Base-by-base conservation (phyloP, 2,329 filamentous ascomycete species). In the Fusarium sp. region DNA sequence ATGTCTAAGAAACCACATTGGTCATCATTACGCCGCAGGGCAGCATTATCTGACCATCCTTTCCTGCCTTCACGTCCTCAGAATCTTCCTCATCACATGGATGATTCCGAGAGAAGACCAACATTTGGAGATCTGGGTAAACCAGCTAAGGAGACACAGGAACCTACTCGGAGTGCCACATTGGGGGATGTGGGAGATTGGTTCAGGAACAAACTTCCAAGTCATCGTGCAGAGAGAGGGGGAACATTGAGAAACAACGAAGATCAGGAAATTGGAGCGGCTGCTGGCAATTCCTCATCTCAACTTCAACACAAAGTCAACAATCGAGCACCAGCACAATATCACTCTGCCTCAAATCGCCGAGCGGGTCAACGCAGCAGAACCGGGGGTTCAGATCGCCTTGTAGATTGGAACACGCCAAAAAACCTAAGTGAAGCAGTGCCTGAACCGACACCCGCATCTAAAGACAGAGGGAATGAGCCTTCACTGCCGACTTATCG, bases 181-280 rank as follows among this genome's bases (percentile, higher is more conserved):
- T 48, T 74, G 26, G 71, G 67, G 18, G 72, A 72, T 28, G 32
- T 87, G 18, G 75, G 82, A 20, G 78, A 79, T 52, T 86, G 87
- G 76, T 78, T 89, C 65, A 85, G 79, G 63, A 85, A 79, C 59
- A 81, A 89, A 6, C 79, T 88, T 15, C 87, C 88, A 1, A 87
- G 84, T 69, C 83, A 85, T 64, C 85, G 84, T 12, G 82, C 85
- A 3, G 88, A 89, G 70, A 83, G 84, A 36, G 87, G 88, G 26
- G 84, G 87, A 15, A 89, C 87, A 3, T 62, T 80, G 47, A 85
- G 86, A 44, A 62, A 72, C 30, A 75, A 75, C 10, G 78, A 80
- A 3, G 80, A 77, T 56, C 81, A 77, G 80, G 78, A 80, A 38
- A 59, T 67, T 24, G 42, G 72, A 60, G 75, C 77, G 17, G 42